Conservation (phyloP, 2,329 filamentous ascomycete genomes). For the Neofusicoccum kwambonambiense region DNA sequence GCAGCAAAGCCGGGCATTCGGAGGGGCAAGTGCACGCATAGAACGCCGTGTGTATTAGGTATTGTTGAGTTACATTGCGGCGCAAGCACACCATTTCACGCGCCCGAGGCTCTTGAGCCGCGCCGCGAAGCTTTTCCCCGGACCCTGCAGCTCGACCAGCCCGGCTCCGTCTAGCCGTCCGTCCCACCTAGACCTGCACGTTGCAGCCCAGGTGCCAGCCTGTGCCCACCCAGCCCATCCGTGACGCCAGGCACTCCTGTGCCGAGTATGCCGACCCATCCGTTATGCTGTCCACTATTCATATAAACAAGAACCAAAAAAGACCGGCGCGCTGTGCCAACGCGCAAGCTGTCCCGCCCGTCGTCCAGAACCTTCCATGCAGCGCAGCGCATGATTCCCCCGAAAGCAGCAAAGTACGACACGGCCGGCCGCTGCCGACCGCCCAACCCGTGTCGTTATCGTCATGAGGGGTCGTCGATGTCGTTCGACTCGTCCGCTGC, state of each 20-base stretch:
- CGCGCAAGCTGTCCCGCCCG: background rate
- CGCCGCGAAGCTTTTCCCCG: background rate
- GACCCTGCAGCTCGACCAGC: conserved; percentile 6
- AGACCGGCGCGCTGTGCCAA: background rate
- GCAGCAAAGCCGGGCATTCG: background rate
- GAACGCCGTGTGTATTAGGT: background rate
- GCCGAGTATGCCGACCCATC: conserved; percentile 11
- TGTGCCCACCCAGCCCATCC: background rate
- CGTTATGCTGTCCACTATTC: background rate
- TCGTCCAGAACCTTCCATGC: conserved; percentile 1
- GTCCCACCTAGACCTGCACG: background rate
- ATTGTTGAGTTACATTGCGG: background rate
- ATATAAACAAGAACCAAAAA: conserved; percentile 9
- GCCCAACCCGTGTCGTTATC: background rate
- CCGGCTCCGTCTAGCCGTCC: background rate
- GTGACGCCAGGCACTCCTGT: conserved; percentile 5
- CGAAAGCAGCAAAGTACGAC: background rate
- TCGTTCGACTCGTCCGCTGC: conserved; percentile 5
- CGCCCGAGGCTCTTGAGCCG: conserved; percentile 2
- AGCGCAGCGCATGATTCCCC: background rate
- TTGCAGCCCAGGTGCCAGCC: background rate
- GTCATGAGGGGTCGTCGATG: background rate
- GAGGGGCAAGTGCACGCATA: background rate
- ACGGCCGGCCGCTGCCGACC: too few relatives aligned
- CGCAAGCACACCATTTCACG: conserved; percentile 5